Base-by-base conservation (phyloP, 306 rosid genomes). In the Rosa chinensis region DNA sequence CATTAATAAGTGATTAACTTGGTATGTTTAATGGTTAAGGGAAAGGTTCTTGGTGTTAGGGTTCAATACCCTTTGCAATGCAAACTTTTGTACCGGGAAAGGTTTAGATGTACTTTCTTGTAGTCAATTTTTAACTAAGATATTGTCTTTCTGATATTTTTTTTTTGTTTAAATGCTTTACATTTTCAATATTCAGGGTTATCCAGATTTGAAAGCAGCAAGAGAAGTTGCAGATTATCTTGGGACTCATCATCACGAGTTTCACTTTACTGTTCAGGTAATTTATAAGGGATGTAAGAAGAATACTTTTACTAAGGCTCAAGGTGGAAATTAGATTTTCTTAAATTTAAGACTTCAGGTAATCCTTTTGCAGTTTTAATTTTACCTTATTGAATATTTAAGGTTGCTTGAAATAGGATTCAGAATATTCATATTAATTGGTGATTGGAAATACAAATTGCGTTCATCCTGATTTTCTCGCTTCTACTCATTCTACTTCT, bases 201-300 rank as follows among this genome's bases (percentile, higher is more conserved):
- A 98, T 72, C 99, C 98, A 5, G 99, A 95, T 82, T 92, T 91
- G 82, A 89, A 82, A 88, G 96, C 97, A 79, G 99, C 99, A 55
- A 87, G 86, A 87, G 98, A 93, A 89, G 99, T 95, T 52, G 97
- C 98, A 25, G 94, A 90, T 87, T 95, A 89, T 83, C 98, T 95
- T 66, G 93, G 96, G 79, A 96, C 98, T 86, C 87, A 84, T 71
- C 98, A 96, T 85, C 89, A 89, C 8, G 96, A 91, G 83, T 94
- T 96, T 86, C 78, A 91, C 85, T 96, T 96, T 93, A 91, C 96
- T 1, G 94, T 96, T 86, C 99, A 95, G 98, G 99, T 93, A 74
- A 61, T 81, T 71, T 20, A 42, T 42, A 32, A 42, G 10, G 16
- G 78, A 43, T 25, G 25, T n/a, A n/a, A 6, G 39, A 74, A 23